These are phyloP conservation scores for Phytophthora pistaciae DNA, from an alignment of 352 stramenopile genomes.

Conservation along the genomic window DNA sequence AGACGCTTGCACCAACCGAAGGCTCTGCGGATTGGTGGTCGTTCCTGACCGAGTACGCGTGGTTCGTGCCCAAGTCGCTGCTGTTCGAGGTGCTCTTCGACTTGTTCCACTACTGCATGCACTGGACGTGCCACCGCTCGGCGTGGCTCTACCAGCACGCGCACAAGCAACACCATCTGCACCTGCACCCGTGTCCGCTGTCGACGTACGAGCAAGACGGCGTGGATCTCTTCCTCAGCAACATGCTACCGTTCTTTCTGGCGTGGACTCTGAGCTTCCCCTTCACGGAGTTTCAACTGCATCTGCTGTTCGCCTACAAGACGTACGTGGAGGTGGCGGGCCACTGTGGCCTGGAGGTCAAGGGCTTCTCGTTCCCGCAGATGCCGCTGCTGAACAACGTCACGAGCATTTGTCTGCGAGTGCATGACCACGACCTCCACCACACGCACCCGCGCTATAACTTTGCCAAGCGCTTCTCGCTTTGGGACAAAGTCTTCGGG, in stretches of 20 bases:
- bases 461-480: constrained; percentile 89
- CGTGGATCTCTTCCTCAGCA: constrained; percentile 80
- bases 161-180: constrained; percentile 87
- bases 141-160: constrained; percentile 80
- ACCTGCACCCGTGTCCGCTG: constrained; percentile 78
- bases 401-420: constrained; percentile 65
- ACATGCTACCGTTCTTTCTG: constrained; percentile 74
- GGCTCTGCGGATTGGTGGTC: constrained; percentile 19
- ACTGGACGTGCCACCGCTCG: constrained; percentile 77
- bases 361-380: constrained; percentile 89
- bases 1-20: constrained; percentile 4
- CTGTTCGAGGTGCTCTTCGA: constrained; percentile 88
- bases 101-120: constrained; percentile 84
- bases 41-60: constrained; percentile 53
- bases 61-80: constrained; percentile 88
- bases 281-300: constrained; percentile 67
- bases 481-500: constrained; percentile 88
- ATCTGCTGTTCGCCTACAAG: constrained; percentile 90
- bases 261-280: constrained; percentile 52
- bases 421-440: constrained; percentile 89
- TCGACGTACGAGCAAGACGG: constrained; percentile 88
- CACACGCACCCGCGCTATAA: constrained; percentile 87
- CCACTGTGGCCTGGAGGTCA: constrained; percentile 84
- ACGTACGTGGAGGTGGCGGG: constrained; percentile 90
- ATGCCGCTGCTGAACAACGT: constrained; percentile 71